phyloP scores from a whole-genome alignment of 2,329 filamentous ascomycete genomes.

The Magnaporthiopsis incrustans region DNA sequence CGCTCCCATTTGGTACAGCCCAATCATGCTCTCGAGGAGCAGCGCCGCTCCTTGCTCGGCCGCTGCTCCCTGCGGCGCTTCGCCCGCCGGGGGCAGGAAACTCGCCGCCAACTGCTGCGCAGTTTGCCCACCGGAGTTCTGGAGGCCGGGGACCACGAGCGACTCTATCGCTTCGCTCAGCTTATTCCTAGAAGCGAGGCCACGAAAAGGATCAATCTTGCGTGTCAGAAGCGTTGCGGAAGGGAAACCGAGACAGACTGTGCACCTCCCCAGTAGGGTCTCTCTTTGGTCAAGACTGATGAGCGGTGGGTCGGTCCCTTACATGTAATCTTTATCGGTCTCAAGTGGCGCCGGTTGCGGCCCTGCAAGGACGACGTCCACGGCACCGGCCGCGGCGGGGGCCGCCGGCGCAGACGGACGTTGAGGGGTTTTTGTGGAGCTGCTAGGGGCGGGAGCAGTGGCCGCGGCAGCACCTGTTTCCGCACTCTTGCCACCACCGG shows the following conservation, averaged over 20 bases:
- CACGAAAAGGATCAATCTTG: not conserved
- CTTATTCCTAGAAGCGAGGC: slow-evolving; percentile 4
- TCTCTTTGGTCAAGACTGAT: not conserved
- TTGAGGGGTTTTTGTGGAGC: not conserved
- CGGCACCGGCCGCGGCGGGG: not conserved
- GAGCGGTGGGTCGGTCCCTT: slow-evolving; percentile 1
- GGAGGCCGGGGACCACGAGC: slow-evolving; percentile 5
- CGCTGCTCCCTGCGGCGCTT: not conserved
- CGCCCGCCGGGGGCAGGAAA: not conserved
- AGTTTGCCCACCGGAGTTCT: slow-evolving; percentile 3
- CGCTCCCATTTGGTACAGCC: slow-evolving; percentile 6
- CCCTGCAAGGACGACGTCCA: not conserved
- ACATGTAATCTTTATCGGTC: slow-evolving; percentile 7
- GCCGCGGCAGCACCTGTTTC: slow-evolving; percentile 6
- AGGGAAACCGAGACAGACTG: not conserved
- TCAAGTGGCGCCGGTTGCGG: slow-evolving; percentile 2
- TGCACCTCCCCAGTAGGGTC: not conserved
- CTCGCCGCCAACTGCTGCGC: not conserved
- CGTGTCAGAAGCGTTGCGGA: not conserved
- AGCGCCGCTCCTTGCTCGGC: slow-evolving; percentile 5
- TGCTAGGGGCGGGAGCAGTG: not conserved
- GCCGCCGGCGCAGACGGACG: not conserved
- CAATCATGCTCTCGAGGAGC: slow-evolving; percentile 6
- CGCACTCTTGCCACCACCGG: slow-evolving; percentile 8
- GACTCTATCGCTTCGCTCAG: slow-evolving; percentile 7